Evolutionary conservation across 768 basidiomycete genomes (phyloP).

Genomic region (Lactarius sp.): DNA sequence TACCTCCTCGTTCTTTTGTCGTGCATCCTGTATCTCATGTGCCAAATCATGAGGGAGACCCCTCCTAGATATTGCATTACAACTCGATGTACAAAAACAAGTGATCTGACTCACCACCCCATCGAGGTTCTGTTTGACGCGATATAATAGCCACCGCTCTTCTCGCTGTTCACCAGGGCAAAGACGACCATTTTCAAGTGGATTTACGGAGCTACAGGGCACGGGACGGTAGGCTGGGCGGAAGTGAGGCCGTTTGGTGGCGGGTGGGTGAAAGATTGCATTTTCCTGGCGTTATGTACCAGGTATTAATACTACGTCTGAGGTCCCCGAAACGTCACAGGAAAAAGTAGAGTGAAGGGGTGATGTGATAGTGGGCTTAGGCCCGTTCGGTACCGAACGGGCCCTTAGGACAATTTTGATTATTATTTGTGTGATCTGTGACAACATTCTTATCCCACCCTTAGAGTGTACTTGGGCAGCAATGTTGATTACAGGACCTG

Average conservation of each 20-base stretch:
- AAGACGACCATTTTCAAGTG: conserved; percentile 6
- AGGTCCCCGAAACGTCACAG: no score
- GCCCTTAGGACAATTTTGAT: no score
- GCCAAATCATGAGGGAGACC: conserved; percentile 17
- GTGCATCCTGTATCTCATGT: conserved; percentile 1
- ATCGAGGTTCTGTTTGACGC: neutral
- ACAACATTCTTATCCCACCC: no score
- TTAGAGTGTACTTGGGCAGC: no score
- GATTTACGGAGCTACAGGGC: neutral
- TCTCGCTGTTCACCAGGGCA: neutral
- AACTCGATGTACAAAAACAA: neutral
- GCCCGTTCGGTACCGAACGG: no score
- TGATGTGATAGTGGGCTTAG: no score
- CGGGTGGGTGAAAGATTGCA: neutral
- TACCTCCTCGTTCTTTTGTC: conserved; percentile 7
- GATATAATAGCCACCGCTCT: conserved; percentile 6
- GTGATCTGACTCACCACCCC: conserved; percentile 11
- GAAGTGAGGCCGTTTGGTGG: neutral
- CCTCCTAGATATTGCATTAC: neutral
- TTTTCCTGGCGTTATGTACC: no score
- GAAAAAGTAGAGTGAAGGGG: no score
- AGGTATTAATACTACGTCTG: no score
- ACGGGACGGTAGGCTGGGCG: neutral
- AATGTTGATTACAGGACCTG: no score
- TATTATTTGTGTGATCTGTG: no score